phyloP scores from a whole-genome alignment of 108 stramenopile species.

The Conticribra guillardii region DNA sequence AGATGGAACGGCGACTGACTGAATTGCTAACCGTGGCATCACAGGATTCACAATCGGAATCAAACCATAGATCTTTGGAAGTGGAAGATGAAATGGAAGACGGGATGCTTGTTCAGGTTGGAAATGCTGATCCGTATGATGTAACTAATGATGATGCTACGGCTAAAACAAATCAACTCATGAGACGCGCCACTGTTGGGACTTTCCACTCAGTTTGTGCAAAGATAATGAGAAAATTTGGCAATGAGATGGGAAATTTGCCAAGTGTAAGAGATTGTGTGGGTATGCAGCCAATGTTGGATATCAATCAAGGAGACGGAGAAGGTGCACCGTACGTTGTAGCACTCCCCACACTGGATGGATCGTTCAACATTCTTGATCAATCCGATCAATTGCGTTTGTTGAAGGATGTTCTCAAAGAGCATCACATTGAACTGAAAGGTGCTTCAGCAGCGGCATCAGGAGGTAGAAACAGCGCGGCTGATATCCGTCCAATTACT shows the following conservation, averaged over 20 bases:
- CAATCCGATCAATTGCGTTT: constrained; percentile 72
- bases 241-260: constrained; percentile 49
- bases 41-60: constrained; percentile 6
- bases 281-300: constrained; percentile 5
- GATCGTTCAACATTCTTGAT: constrained; percentile 75
- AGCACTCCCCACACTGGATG: constrained; percentile 45
- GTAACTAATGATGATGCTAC: constrained; percentile 11
- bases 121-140: constrained; percentile 37
- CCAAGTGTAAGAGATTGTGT: constrained; percentile 52
- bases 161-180: constrained; percentile 28
- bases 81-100: constrained; percentile 10
- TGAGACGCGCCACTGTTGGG: constrained; percentile 72
- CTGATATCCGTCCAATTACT: constrained; percentile 57
- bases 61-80: neutral
- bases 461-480: constrained; percentile 11
- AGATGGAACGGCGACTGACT: constrained; percentile 82
- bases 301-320: too few species aligned
- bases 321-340: too few species aligned
- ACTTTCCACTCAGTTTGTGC: constrained; percentile 90
- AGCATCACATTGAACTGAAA: constrained; percentile 51
- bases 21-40: constrained; percentile 32
- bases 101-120: constrained; percentile 14
- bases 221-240: constrained; percentile 80
- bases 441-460: constrained; percentile 6
- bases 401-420: constrained; percentile 63